A percentile compares a stretch with the other conserved stretches of the same genome.
Evolutionary conservation across 352 stramenopile genomes (phyloP).

Genomic region (Albugo candida): DNA sequence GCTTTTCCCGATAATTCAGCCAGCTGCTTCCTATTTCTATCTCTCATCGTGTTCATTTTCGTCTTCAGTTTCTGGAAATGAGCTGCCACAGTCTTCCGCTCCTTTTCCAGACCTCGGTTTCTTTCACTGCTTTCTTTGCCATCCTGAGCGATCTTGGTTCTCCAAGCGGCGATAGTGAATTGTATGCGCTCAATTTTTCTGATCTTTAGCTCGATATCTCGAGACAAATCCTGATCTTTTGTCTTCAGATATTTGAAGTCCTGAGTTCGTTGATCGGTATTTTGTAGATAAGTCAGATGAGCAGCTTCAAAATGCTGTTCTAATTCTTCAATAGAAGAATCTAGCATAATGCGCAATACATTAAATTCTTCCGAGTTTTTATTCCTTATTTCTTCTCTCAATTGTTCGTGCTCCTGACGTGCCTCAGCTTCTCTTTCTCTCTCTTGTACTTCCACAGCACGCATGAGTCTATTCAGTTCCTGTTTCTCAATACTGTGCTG

Average conservation of each 20-base stretch:
- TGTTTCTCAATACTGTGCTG: slow-evolving; percentile 49
- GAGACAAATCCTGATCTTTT: slow-evolving; percentile 83
- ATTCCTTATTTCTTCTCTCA: slow-evolving; percentile 86
- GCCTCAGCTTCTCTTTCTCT: slow-evolving; percentile 59
- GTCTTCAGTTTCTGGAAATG: slow-evolving; percentile 78
- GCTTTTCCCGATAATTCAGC: slow-evolving; percentile 66
- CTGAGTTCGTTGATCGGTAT: slow-evolving; percentile 84
- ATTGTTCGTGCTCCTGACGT: slow-evolving; percentile 68
- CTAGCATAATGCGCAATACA: slow-evolving; percentile 80
- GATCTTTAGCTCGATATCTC: slow-evolving; percentile 88
- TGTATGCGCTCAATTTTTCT: slow-evolving; percentile 86
- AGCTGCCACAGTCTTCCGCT: slow-evolving; percentile 71
- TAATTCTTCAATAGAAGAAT: slow-evolving; percentile 87
- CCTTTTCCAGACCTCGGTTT: slow-evolving; percentile 76
- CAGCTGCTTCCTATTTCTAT: slow-evolving; percentile 61
- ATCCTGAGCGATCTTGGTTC: slow-evolving; percentile 84
- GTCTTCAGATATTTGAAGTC: slow-evolving; percentile 89
- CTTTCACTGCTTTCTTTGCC: slow-evolving; percentile 76
- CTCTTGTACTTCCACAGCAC: slow-evolving; percentile 66
- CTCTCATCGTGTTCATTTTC: slow-evolving; percentile 80
- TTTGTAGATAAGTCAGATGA: slow-evolving; percentile 83
- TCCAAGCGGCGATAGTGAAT: slow-evolving; percentile 72
- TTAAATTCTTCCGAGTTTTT: slow-evolving; percentile 92
- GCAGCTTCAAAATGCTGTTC: slow-evolving; percentile 88
- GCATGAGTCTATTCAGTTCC: slow-evolving; percentile 74